Percentiles rank a stretch among this genome's conserved stretches.
Evolutionary conservation across 139 green algal genomes (phyloP).

Genomic region (Haematococcus sp.): DNA sequence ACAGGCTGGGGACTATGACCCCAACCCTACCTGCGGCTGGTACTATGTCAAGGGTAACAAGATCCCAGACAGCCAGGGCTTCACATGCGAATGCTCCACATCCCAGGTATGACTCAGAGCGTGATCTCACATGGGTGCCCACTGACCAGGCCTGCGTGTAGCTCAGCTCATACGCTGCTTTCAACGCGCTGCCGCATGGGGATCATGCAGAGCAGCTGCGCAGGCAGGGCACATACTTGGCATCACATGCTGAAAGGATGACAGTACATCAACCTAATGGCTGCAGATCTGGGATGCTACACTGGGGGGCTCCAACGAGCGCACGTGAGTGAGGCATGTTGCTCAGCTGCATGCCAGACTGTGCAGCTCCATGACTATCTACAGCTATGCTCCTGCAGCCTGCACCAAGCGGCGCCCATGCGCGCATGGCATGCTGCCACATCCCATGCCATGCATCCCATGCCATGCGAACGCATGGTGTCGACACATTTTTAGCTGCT

Average conservation of each 20-base stretch:
- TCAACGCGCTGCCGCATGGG: too few species aligned
- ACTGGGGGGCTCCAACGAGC: conserved; percentile 44
- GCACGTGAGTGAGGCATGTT: conserved; percentile 42
- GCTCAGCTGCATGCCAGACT: too few species aligned
- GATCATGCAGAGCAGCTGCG: too few species aligned
- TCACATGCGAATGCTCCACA: conserved; percentile 67
- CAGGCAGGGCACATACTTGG: too few species aligned
- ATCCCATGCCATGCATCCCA: background rate
- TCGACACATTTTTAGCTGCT: background rate
- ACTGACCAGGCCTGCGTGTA: too few species aligned
- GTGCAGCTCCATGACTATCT: too few species aligned
- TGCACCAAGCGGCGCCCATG: background rate
- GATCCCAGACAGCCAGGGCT: conserved; percentile 71
- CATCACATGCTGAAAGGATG: too few species aligned
- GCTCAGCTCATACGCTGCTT: too few species aligned
- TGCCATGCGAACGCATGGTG: background rate
- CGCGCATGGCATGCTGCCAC: background rate
- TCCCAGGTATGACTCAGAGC: background rate
- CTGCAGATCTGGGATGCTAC: conserved; percentile 49
- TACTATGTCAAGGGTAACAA: conserved; percentile 30
- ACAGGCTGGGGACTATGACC: conserved; percentile 41
- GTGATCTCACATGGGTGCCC: too few species aligned
- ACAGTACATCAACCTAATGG: too few species aligned
- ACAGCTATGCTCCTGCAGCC: too few species aligned
- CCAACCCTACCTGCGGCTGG: conserved; percentile 73